Base-by-base conservation (phyloP, 805 yeast genomes). In the Brettanomyces bruxellensis region DNA sequence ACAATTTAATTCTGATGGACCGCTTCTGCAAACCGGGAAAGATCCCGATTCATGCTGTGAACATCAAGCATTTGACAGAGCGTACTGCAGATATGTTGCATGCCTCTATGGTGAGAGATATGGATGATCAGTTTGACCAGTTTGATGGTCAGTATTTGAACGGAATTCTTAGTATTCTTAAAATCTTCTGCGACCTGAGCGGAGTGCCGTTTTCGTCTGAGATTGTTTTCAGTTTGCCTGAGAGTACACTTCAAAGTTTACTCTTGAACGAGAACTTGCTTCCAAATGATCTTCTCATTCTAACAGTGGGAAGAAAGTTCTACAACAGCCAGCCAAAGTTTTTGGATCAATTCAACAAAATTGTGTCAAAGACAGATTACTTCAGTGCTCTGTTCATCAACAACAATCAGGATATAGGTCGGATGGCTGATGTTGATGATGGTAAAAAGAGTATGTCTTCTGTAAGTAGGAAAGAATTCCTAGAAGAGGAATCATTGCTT, bases 61-160 rank as follows among this genome's bases (percentile, higher is more conserved):
- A 81, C 54, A 61, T 81, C 47, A 70, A 82, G 48, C 75, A 76
- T 38, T 66, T 83, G 43, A 76, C 84, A 1, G 82, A 83, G 46
- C 68, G 90, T 59, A 81, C 87, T 0, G 79, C 86, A 0, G 86
- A 83, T 59, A 64, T 83, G 44, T 69, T 83, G 45, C 86, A 79
- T 55, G 86, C 86, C 1, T 80, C 88, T 9, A 62, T 62, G 66
- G 54, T 42, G 54, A 52, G 32, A 47, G 54, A 38, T 18, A 32
- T 38, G 41, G 49, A 41, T 35, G 53, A 45, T 13, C 50, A 47
- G 37, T 44, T 48, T n/a, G 49, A 49, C 25, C 39, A 34, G 45
- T 42, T 42, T 18, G 45, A 42, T 9, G 57, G 56, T 40, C 67
- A 51, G 52, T 64, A 55, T 8, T 64, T 65, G 57, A 77, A 62